Evolutionary conservation across 176 grass and related monocot genomes (phyloP).

Genomic region (Saccharum officinarum): DNA sequence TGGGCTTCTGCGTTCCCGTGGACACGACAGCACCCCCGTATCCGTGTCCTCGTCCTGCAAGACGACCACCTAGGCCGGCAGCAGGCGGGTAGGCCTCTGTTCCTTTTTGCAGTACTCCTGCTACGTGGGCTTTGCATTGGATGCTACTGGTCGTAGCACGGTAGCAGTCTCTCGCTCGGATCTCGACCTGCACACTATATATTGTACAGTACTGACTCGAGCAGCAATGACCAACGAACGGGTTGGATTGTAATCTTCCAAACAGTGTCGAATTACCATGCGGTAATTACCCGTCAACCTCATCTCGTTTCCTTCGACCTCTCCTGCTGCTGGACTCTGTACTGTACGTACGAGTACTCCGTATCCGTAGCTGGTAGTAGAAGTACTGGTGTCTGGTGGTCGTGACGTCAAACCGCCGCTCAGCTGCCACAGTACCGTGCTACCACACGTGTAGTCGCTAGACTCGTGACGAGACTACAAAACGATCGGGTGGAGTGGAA

Average conservation of each 20-base stretch:
- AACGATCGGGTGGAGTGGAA: background rate
- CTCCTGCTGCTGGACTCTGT: background rate
- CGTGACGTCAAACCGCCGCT: background rate
- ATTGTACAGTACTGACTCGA: background rate
- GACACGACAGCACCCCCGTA: constrained; percentile 17
- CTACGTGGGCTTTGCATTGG: constrained; percentile 14
- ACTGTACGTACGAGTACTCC: no score
- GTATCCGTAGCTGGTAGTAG: background rate
- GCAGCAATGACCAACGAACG: background rate
- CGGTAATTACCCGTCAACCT: background rate
- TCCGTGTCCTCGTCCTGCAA: background rate
- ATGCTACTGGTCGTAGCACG: constrained; percentile 12
- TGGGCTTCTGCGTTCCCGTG: background rate
- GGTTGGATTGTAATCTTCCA: background rate
- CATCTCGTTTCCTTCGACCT: background rate
- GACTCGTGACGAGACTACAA: background rate
- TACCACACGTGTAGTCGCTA: background rate
- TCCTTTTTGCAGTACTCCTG: background rate
- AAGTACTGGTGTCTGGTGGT: no score
- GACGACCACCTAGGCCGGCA: background rate
- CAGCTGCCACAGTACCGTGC: background rate
- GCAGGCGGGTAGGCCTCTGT: background rate
- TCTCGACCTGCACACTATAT: background rate
- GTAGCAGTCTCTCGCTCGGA: background rate
- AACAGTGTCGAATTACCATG: background rate